Base-by-base conservation (phyloP, 129 eudicot genomes). In the Escallonia herrerae region DNA sequence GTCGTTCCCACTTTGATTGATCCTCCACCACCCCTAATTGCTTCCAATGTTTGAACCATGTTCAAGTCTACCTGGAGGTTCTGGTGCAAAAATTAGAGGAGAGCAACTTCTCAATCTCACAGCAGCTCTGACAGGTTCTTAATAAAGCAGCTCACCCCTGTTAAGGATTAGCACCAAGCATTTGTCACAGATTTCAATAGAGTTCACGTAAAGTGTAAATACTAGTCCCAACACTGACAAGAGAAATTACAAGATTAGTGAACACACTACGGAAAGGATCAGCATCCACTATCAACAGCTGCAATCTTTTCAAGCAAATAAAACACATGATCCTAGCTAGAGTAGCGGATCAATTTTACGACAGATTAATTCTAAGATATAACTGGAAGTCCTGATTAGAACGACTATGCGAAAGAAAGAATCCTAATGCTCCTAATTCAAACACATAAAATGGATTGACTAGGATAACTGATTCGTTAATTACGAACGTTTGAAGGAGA, bases 1-100 rank as follows among this genome's bases (percentile, higher is more conserved):
- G 93, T 83, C 45, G 90, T 69, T 61, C 97, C 96, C 41, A 91
- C 87, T 83, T 81, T 83, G 65, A 91, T 75, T 15, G 96, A 87
- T 49, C 95, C 97, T 42, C 90, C 97, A 14, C 96, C 95, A 44
- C 97, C 95, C 69, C 67, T 87, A 69, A 87, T 85, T 44, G 87
- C 81, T 83, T 87, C 96, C 55, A 83, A 71, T 67, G 84, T 81
- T 47, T 70, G 83, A 68, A 75, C 95, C 95, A 86, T 90, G 69
- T 66, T 58, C 52, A 33, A 70, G 55, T 61, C 69, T 22, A 45
- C 59, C 47, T 48, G 15, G 52, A 14, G 58, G 55, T 39, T 12
- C 44, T 37, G 58, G 55, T 39, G 10, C 5, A 62, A 63, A 2
- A 40, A 56, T 57, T 6, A 5, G 22, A 43, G 43, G 15, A 15